Percentiles rank a stretch among this genome's conserved stretches.
Evolutionary conservation across 306 rosid genomes (phyloP).

Genomic region (Lathyrus tuberosus): DNA sequence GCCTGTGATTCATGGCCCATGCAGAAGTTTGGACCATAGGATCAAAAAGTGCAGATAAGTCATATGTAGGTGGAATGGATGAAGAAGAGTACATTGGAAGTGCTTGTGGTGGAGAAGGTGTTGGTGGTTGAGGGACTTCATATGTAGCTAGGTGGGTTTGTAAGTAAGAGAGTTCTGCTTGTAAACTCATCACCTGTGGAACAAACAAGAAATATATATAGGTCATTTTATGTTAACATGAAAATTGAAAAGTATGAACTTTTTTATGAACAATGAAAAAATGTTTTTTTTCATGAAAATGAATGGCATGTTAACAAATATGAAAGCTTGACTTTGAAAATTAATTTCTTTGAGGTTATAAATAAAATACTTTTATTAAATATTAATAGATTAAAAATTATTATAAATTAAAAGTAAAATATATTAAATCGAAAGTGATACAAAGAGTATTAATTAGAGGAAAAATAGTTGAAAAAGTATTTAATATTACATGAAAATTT

Average conservation of each 20-base stretch:
- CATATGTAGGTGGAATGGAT: conserved; percentile 54
- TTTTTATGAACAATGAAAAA: neutral
- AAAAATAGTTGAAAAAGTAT: no score
- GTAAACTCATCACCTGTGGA: conserved; percentile 72
- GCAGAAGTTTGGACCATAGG: conserved; percentile 71
- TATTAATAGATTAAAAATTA: no score
- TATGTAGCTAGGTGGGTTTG: conserved; percentile 80
- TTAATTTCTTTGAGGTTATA: no score
- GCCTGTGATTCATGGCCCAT: conserved; percentile 67
- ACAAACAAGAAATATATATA: neutral
- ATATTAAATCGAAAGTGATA: no score
- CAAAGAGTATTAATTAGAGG: no score
- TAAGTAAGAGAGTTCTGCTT: conserved; percentile 83
- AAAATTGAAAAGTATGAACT: neutral
- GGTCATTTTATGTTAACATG: neutral
- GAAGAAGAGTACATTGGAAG: conserved; percentile 46
- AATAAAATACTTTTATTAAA: no score
- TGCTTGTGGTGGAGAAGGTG: conserved; percentile 46
- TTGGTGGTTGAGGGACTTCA: conserved; percentile 71
- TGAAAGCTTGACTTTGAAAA: no score
- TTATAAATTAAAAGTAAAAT: no score
- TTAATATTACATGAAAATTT: no score
- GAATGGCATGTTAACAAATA: no score
- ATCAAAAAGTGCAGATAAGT: conserved; percentile 81
- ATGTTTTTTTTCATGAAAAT: no score